Evolutionary conservation across 805 yeast genomes (phyloP), one percentile per base, ranked within the genome.

Genomic region (Yarrowia sp.): DNA sequence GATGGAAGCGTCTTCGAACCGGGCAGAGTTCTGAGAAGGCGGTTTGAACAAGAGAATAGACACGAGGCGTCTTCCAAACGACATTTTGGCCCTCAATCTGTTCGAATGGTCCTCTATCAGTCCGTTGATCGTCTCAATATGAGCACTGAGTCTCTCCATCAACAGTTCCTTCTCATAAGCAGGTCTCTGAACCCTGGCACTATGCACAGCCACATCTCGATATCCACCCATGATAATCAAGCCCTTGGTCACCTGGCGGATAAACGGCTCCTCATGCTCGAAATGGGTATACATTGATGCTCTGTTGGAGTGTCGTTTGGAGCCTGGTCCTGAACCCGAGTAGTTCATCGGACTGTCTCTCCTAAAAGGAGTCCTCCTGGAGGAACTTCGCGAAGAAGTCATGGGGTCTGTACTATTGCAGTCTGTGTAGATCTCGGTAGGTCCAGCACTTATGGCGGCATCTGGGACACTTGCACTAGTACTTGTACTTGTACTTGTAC

Each of bases 241-340:
- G 2, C 33, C 58, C 14, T 20, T 36, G 17, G 58, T 52, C 10
- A 52, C 9, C 34, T 52, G 43, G 14, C 30, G 19, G 33, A 52
- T 52, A 34, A 52, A 52, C 14, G 58, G 58, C 34, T 52, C 58
- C 10, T 20, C 43, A n/a, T 52, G 3, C 50, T 46, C 49, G 5
- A 12, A 7, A n/a, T n/a, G 24, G 5, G 58, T 52, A 15, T 52
- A 52, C 58, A 52, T 52, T 12, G 58, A 15, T n/a, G 20, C 24
- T 19, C 24, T 9, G 15, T 17, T 43, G 10, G 47, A 19, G 47
- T 43, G 24, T 2, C 30, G 30, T 24, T 10, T 10, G 1, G 24
- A n/a, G 46, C 7, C 12, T 7, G 3, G 30, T 24, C 30, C 30
- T 24, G 30, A 24, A 24, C 30, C 6, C 30, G 30, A 24, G 30